Conservation (phyloP, 2,329 filamentous ascomycete species). For the Myrmaecium sp. region DNA sequence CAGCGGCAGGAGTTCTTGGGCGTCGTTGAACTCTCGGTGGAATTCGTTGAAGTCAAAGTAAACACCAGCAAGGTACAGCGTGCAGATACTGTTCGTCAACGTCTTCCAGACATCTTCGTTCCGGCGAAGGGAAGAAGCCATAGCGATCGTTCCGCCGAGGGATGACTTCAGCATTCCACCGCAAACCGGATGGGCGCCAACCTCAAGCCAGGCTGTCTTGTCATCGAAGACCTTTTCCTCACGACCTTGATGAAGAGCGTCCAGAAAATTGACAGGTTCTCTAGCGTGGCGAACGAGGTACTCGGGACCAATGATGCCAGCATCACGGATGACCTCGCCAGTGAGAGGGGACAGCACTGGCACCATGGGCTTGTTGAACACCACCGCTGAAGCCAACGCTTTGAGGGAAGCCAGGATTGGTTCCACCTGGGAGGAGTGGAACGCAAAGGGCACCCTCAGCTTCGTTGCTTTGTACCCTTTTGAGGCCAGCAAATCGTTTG, state of each 20-base stretch:
- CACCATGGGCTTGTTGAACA: constrained; percentile 39
- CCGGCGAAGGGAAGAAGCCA: constrained; percentile 44
- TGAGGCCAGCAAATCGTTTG: constrained; percentile 31
- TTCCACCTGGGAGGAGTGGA: constrained; percentile 49
- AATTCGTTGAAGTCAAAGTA: constrained; percentile 56
- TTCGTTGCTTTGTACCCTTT: constrained; percentile 43
- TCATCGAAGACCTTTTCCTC: constrained; percentile 43
- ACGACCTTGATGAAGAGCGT: constrained; percentile 42
- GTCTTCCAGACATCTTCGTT: constrained; percentile 49
- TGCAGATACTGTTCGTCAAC: constrained; percentile 38
- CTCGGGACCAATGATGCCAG: constrained; percentile 37
- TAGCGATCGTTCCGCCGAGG: constrained; percentile 36
- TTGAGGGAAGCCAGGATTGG: constrained; percentile 45
- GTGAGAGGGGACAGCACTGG: constrained; percentile 53
- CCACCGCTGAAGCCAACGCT: constrained; percentile 33
- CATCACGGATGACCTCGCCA: constrained; percentile 41
- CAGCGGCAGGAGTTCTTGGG: constrained; percentile 44
- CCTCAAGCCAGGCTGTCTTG: constrained; percentile 53
- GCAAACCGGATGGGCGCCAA: constrained; percentile 59
- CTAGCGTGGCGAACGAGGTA: constrained; percentile 51
- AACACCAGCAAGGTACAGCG: constrained; percentile 44
- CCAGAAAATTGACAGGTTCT: constrained; percentile 52
- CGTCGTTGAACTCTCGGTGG: constrained; percentile 42
- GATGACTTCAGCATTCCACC: constrained; percentile 50
- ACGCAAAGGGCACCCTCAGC: constrained; percentile 49